phyloP scores from a whole-genome alignment of 2,329 filamentous ascomycete species.

The Phyllosticta citriasiana region DNA sequence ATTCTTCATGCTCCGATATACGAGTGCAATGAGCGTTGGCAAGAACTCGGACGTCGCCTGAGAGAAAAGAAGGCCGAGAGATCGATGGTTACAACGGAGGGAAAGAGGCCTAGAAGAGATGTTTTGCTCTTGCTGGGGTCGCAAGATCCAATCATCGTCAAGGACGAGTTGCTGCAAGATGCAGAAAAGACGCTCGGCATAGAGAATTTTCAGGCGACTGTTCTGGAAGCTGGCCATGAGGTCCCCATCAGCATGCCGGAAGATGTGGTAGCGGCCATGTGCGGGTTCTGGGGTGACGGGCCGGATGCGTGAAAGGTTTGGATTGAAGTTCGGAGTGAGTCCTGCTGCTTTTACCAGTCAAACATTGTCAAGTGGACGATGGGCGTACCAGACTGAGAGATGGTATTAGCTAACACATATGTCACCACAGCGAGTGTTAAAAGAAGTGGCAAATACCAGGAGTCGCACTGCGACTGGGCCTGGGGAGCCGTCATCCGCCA shows the following conservation, averaged over 20 bases:
- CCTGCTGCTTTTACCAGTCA: not conserved
- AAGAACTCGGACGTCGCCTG: constrained; percentile 42
- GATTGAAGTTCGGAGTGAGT: not conserved
- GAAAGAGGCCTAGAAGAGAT: constrained; percentile 27
- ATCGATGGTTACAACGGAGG: constrained; percentile 23
- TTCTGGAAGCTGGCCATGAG: constrained; percentile 58
- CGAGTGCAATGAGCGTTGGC: constrained; percentile 54
- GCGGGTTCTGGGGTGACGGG: constrained; percentile 28
- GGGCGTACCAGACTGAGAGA: not conserved
- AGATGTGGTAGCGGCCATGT: constrained; percentile 47
- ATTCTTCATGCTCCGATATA: constrained; percentile 63
- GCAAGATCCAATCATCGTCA: constrained; percentile 57
- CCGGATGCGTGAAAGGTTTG: not conserved
- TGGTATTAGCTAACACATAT: not conserved
- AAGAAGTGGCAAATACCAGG: no score
- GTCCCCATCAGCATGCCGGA: constrained; percentile 53
- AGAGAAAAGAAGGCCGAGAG: constrained; percentile 30
- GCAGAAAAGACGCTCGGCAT: constrained; percentile 46
- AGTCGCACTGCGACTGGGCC: no score
- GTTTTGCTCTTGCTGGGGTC: constrained; percentile 57
- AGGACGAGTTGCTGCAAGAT: constrained; percentile 54
- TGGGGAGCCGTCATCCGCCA: no score
- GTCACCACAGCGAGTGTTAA: not conserved
- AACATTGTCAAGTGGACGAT: not conserved
- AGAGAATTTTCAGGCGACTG: constrained; percentile 46